Conservation (phyloP, 805 yeast species). For the Candida piceae region DNA sequence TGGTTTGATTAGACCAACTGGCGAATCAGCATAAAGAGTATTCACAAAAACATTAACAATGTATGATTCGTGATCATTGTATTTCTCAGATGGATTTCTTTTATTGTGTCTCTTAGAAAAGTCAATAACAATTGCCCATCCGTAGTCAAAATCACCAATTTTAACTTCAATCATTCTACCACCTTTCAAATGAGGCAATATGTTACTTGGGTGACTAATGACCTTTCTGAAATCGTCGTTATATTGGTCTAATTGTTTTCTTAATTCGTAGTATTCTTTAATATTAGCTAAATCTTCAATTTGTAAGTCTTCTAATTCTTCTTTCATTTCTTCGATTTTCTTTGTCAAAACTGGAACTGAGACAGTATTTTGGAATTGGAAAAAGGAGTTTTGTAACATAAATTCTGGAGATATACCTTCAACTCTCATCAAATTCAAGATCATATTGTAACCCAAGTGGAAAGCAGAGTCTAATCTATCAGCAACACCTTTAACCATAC, state of each 20-base stretch:
- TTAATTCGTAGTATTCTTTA: constrained; percentile 77
- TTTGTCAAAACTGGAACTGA: constrained; percentile 82
- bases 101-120: constrained; percentile 61
- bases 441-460: constrained; percentile 97
- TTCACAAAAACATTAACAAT: constrained; percentile 79
- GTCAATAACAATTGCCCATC: constrained; percentile 92
- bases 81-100: constrained; percentile 51
- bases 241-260: constrained; percentile 65
- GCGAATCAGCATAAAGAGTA: constrained; percentile 76
- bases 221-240: constrained; percentile 74
- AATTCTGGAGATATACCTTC: constrained; percentile 98
- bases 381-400: constrained; percentile 91
- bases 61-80: constrained; percentile 83
- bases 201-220: constrained; percentile 86
- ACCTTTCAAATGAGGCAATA: constrained; percentile 76
- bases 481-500: constrained; percentile 99
- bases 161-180: constrained; percentile 78
- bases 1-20: constrained; percentile 73
- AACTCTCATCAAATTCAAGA: constrained; percentile 89
- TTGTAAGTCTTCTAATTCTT: constrained; percentile 40
- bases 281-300: constrained; percentile 73
- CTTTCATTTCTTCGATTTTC: constrained; percentile 50
- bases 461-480: constrained; percentile 96
- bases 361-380: constrained; percentile 89
- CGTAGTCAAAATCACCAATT: constrained; percentile 65